phyloP scores from a whole-genome alignment of 305 asterid genomes.

The Solanum hybrid region DNA sequence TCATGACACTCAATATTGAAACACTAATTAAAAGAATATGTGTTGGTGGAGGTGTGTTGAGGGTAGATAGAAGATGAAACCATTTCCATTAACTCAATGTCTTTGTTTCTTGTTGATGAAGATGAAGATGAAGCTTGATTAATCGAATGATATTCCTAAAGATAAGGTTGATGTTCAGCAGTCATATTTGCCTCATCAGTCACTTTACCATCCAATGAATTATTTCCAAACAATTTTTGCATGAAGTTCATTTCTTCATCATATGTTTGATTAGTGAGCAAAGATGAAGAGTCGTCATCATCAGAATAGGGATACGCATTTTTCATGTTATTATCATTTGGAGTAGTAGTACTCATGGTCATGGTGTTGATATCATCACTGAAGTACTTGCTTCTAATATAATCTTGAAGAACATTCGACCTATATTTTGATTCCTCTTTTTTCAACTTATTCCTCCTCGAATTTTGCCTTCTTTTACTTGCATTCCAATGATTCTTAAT shows the following conservation, averaged over 20 bases:
- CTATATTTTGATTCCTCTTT: conserved; percentile 17
- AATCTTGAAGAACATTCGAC: conserved; percentile 43
- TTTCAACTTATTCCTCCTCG: conserved; percentile 25
- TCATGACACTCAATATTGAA: not conserved
- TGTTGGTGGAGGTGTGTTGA: not conserved
- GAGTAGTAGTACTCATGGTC: not conserved
- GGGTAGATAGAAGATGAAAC: conserved; percentile 10
- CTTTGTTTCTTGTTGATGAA: not conserved
- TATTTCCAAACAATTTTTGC: conserved; percentile 29
- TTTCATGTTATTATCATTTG: not conserved
- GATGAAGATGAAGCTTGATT: not conserved
- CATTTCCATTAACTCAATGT: conserved; percentile 25
- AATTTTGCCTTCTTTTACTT: conserved; percentile 43
- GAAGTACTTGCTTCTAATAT: conserved; percentile 30
- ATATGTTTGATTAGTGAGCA: conserved; percentile 17
- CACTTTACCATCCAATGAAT: not conserved
- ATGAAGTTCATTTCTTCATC: conserved; percentile 55
- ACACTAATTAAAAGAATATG: conserved; percentile 1
- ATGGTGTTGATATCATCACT: not conserved
- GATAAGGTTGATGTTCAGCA: not conserved
- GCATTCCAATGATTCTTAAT: conserved; percentile 88
- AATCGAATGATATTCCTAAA: not conserved
- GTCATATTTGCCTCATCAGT: not conserved
- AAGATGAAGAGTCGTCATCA: conserved; percentile 16
- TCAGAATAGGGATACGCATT: not conserved